A percentile compares a stretch with the other conserved stretches of the same genome.
These are phyloP conservation scores for Apiotrichum domesticum DNA, from an alignment of 1,284 basidiomycete genomes.

Conservation along the genomic window DNA sequence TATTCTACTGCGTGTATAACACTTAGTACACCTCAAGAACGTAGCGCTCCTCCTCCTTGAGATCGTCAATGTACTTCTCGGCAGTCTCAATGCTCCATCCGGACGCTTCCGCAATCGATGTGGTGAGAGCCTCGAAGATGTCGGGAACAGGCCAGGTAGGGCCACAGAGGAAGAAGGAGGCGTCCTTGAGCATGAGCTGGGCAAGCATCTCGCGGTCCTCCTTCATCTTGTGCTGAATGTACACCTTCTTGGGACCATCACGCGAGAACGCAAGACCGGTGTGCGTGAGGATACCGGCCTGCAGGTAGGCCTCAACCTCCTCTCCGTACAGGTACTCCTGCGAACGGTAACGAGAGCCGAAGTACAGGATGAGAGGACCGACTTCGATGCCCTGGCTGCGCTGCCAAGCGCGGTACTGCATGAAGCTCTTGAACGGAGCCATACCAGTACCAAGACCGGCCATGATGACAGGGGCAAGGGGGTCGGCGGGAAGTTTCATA, in stretches of 20 bases:
- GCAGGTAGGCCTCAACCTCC: slow-evolving; percentile 58
- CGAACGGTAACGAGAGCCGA: slow-evolving; percentile 89
- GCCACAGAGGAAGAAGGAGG: slow-evolving; percentile 94
- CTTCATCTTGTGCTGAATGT: slow-evolving; percentile 98
- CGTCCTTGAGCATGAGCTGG: slow-evolving; percentile 57
- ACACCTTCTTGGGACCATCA: slow-evolving; percentile 84
- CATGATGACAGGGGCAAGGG: slow-evolving; percentile 92
- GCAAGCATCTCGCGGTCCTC: slow-evolving; percentile 76
- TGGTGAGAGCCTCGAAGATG: slow-evolving; percentile 85
- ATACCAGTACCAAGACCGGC: slow-evolving; percentile 94
- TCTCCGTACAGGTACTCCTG: slow-evolving; percentile 85
- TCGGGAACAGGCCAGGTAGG: slow-evolving; percentile 99
- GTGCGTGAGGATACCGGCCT: slow-evolving; percentile 75
- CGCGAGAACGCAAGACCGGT: slow-evolving; percentile 95
- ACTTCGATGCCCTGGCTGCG: slow-evolving; percentile 67
- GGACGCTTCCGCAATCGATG: slow-evolving; percentile 66
- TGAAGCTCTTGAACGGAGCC: slow-evolving; percentile 96
- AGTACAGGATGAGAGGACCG: slow-evolving; percentile 87
- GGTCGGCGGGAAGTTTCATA: slow-evolving; percentile 90
- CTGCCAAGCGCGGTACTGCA: slow-evolving; percentile 87
- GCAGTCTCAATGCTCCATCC: slow-evolving; percentile 64
- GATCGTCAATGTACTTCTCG: slow-evolving; percentile 73
- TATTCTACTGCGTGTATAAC: neutral
- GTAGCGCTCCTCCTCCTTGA: slow-evolving; percentile 97
- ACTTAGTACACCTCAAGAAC: slow-evolving; percentile 73